Evolutionary conservation across 2,329 filamentous ascomycete genomes (phyloP).

Genomic region (Hymenoscyphus fraxineus): DNA sequence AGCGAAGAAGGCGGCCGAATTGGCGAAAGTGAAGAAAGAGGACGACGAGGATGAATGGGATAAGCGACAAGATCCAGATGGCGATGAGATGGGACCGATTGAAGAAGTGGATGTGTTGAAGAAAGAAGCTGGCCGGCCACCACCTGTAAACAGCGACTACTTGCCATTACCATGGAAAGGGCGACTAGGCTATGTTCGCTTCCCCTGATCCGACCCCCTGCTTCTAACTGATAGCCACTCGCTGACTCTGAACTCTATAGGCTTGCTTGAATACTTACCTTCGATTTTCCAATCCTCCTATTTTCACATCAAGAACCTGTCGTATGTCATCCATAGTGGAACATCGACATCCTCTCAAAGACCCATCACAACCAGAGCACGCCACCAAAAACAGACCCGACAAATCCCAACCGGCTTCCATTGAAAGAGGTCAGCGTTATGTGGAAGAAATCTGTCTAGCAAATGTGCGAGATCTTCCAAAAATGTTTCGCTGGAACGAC

Average conservation of each 20-base stretch:
- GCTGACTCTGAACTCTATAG: slow-evolving; percentile 37
- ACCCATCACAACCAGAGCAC: slow-evolving; percentile 74
- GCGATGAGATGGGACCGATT: slow-evolving; percentile 25
- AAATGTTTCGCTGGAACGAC: slow-evolving; percentile 90
- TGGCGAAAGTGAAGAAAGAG: slow-evolving; percentile 27
- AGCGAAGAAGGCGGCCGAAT: slow-evolving; percentile 28
- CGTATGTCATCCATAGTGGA: slow-evolving; percentile 87
- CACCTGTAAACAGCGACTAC: slow-evolving; percentile 77
- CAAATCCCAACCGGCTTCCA: slow-evolving; percentile 62
- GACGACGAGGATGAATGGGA: slow-evolving; percentile 28
- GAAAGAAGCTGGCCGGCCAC: slow-evolving; percentile 43
- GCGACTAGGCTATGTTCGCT: slow-evolving; percentile 75
- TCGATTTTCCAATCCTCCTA: slow-evolving; percentile 71
- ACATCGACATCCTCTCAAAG: slow-evolving; percentile 74
- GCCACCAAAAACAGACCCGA: slow-evolving; percentile 83
- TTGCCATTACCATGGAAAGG: slow-evolving; percentile 89
- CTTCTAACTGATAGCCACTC: background rate
- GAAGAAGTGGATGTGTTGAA: slow-evolving; percentile 33
- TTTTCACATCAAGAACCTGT: slow-evolving; percentile 89
- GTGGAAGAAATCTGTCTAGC: slow-evolving; percentile 74
- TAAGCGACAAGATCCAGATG: slow-evolving; percentile 30
- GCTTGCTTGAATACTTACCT: slow-evolving; percentile 93
- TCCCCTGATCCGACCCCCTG: background rate
- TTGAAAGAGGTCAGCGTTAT: slow-evolving; percentile 64
- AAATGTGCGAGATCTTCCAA: slow-evolving; percentile 78